Evolutionary conservation across 306 rosid species (phyloP).

Genomic region (Canavalia gladiata): DNA sequence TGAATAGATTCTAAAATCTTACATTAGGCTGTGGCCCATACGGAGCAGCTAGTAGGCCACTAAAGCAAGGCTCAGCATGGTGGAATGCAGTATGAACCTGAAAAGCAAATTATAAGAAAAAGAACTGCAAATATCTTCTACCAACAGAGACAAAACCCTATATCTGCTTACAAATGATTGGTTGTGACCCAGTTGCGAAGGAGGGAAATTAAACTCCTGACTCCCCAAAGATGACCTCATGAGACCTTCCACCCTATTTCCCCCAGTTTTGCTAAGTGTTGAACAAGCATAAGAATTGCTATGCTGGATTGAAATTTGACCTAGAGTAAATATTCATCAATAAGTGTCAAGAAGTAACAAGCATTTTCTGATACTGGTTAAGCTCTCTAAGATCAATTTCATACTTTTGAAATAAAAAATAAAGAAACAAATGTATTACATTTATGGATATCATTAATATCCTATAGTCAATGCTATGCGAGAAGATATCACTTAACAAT

Average conservation of each 20-base stretch:
- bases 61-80: conserved; percentile 58
- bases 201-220: conserved; percentile 56
- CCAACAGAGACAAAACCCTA: conserved; percentile 27
- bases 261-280: conserved; percentile 49
- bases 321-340: conserved; percentile 14
- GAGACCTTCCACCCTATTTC: conserved; percentile 47
- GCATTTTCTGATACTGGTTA: background rate
- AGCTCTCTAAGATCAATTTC: conserved; percentile 2
- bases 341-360: conserved; percentile 8
- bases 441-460: background rate
- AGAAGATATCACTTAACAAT: conserved; percentile 19
- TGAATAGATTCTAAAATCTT: background rate
- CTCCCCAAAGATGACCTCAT: conserved; percentile 48
- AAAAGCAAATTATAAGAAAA: conserved; percentile 43
- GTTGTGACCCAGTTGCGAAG: conserved; percentile 52
- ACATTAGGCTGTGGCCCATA: conserved; percentile 67
- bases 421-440: background rate
- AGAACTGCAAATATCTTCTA: conserved; percentile 39
- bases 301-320: conserved; percentile 46
- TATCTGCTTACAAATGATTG: conserved; percentile 68
- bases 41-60: conserved; percentile 55
- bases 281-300: conserved; percentile 48
- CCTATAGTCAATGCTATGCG: background rate
- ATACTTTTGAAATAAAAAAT: background rate
- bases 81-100: conserved; percentile 67